Evolutionary conservation across 331 rosid species (phyloP), one percentile per base, ranked within the genome.

Genomic region (Dryas integrifolia): DNA sequence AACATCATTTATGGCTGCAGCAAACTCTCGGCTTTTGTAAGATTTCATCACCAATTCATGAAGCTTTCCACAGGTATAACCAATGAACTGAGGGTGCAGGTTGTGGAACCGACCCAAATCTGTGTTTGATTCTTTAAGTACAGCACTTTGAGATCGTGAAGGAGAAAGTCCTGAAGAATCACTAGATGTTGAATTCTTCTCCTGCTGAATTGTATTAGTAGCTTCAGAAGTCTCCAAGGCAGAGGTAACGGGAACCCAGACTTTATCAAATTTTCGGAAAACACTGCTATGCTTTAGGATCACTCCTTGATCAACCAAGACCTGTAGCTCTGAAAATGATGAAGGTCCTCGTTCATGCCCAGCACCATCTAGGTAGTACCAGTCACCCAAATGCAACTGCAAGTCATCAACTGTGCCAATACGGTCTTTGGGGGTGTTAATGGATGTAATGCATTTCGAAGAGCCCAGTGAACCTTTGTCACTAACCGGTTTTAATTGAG

Each of bases 291-390:
- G 76, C 63, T 81, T 88, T 73, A 81, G 88, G 58, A 95, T 81
- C 78, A 83, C 66, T 58, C 94, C 98, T 78, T 76, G 87, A 81
- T 95, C 96, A 16, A 84, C 97, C 53, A 88, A 82, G 80, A 71
- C 82, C 82, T 92, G 94, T 67, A 95, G 89, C 82, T 95, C 96
- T 45, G 88, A 74, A 86, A 87, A 88, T 41, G 97, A 87, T 44
- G 86, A 88, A 66, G 99, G 99, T 55, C 99, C 99, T 69, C 78
- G 93, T 81, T 88, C 98, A 67, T 89, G 98, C 69, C 99, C 99
- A 82, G 94, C 88, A 77, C 96, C 99, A 92, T 95, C 98, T 79
- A 90, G 88, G 81, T 95, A 95, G 84, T 82, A 95, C 99, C 99
- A 95, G 73, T 90, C 91, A 79, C 99, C 98, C 73, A 84, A 83